A percentile compares a stretch with the other conserved stretches of the same genome.
Conservation (phyloP, 768 basidiomycete genomes). For the Rhodosporidiobolus odoratus region DNA sequence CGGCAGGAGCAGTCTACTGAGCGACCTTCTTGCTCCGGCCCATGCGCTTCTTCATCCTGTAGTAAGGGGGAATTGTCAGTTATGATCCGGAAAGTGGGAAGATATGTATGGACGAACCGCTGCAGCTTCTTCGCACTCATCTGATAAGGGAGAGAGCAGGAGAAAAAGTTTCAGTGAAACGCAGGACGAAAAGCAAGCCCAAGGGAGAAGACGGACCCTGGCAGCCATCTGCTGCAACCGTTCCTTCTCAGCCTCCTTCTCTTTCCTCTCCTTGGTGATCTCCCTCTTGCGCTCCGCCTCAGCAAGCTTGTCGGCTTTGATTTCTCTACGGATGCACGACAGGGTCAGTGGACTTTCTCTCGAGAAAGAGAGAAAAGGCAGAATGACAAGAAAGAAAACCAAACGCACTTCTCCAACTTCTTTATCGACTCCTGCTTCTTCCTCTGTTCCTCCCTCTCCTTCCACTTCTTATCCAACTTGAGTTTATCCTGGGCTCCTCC, state of each 20-base stretch:
- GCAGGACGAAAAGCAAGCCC: not conserved
- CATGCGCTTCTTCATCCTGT: conserved; percentile 42
- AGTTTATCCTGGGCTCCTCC: conserved; percentile 11
- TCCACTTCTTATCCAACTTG: conserved; percentile 31
- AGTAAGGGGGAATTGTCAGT: not conserved
- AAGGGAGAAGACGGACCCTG: conserved; percentile 17
- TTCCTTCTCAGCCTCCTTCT: conserved; percentile 39
- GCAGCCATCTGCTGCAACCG: conserved; percentile 38
- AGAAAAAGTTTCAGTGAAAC: not conserved
- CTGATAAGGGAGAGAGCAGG: conserved; percentile 5
- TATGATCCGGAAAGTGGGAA: not conserved
- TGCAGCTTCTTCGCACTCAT: conserved; percentile 43
- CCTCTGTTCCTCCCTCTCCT: conserved; percentile 25
- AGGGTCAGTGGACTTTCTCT: not conserved
- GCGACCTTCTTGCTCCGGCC: conserved; percentile 41
- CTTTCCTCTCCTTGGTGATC: conserved; percentile 31
- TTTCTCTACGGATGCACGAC: conserved; percentile 23
- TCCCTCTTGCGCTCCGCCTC: conserved; percentile 32
- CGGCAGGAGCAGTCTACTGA: conserved; percentile 2
- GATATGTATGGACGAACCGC: conserved; percentile 14
- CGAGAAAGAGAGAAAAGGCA: not conserved
- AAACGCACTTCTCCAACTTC: conserved; percentile 36
- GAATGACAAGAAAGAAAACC: not conserved
- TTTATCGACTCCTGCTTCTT: conserved; percentile 37
- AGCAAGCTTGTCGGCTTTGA: conserved; percentile 39